These are phyloP conservation scores for Candida khao-thaluensis DNA, from an alignment of 805 yeast species.

Conservation along the genomic window DNA sequence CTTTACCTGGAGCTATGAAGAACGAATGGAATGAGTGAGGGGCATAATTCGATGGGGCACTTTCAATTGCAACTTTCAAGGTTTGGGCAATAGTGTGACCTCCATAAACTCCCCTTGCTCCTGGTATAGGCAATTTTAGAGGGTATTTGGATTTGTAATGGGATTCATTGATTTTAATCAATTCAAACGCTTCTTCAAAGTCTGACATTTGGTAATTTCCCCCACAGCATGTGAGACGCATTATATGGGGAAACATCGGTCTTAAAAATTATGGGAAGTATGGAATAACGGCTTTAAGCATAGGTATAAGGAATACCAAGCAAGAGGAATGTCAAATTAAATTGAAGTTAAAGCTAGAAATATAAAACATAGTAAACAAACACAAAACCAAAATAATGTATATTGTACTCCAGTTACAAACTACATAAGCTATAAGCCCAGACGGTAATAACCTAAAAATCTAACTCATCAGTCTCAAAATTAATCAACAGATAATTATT, in stretches of 20 bases:
- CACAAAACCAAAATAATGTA: no score
- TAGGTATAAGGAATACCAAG: no score
- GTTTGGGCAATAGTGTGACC: slow-evolving; percentile 70
- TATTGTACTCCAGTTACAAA: no score
- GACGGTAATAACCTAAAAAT: slow-evolving; percentile 2
- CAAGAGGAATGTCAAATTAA: no score
- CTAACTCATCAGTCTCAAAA: slow-evolving; percentile 33
- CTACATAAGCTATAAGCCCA: no score
- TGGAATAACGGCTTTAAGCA: no score
- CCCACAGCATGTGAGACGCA: no score
- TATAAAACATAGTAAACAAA: no score
- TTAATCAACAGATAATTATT: slow-evolving; percentile 36
- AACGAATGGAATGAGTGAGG: slow-evolving; percentile 66
- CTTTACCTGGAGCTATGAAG: slow-evolving; percentile 56
- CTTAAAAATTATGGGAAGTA: no score
- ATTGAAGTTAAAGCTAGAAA: no score
- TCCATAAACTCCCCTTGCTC: slow-evolving; percentile 69
- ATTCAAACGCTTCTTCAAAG: slow-evolving; percentile 32
- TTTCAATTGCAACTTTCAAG: slow-evolving; percentile 55
- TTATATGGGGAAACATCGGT: no score
- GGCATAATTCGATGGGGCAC: slow-evolving; percentile 34
- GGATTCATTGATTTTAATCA: slow-evolving; percentile 23
- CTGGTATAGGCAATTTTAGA: slow-evolving; percentile 33
- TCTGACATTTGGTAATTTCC: slow-evolving; percentile 7
- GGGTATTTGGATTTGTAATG: slow-evolving; percentile 35